Percentiles rank a stretch among this genome's conserved stretches.
These are phyloP conservation scores for Scheffersomyces stambukii DNA, from an alignment of 1,139 yeast genomes.

Conservation along the genomic window DNA sequence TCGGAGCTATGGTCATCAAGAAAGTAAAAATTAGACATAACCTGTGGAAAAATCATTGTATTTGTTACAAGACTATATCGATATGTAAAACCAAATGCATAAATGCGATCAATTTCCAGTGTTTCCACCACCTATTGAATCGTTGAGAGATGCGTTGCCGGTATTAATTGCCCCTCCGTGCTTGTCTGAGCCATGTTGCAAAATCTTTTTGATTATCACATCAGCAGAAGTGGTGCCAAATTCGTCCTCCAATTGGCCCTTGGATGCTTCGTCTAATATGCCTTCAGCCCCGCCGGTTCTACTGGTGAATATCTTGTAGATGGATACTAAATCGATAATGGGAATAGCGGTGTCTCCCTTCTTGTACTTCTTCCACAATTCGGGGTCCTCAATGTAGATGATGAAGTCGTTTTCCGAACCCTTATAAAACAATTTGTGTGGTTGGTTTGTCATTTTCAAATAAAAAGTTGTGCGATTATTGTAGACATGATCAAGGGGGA, in stretches of 20 bases:
- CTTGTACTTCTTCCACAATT: constrained; percentile 44
- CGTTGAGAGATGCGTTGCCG: constrained; percentile 27
- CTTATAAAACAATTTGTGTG: constrained; percentile 57
- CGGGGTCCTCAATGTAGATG: constrained; percentile 56
- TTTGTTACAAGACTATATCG: neutral
- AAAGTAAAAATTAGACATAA: neutral
- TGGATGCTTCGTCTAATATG: constrained; percentile 68
- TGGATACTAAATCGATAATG: constrained; percentile 59
- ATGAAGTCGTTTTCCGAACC: constrained; percentile 63
- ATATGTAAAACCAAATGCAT: constrained; percentile 1
- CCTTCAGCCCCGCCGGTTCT: constrained; percentile 71
- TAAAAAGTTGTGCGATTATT: constrained; percentile 9
- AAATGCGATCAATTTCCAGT: constrained; percentile 18
- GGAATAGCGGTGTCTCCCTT: constrained; percentile 54
- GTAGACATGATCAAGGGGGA: constrained; percentile 3
- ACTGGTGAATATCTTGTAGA: constrained; percentile 59
- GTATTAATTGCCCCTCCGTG: constrained; percentile 18
- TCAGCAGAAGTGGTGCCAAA: constrained; percentile 54
- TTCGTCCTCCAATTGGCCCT: constrained; percentile 56
- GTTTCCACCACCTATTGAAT: constrained; percentile 33
- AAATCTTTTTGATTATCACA: constrained; percentile 49
- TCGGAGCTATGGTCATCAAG: neutral
- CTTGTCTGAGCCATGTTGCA: constrained; percentile 52
- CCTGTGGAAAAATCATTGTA: neutral
- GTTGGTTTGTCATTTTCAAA: constrained; percentile 9